phyloP scores from a whole-genome alignment of 306 rosid genomes.

The Rubus idaeus region DNA sequence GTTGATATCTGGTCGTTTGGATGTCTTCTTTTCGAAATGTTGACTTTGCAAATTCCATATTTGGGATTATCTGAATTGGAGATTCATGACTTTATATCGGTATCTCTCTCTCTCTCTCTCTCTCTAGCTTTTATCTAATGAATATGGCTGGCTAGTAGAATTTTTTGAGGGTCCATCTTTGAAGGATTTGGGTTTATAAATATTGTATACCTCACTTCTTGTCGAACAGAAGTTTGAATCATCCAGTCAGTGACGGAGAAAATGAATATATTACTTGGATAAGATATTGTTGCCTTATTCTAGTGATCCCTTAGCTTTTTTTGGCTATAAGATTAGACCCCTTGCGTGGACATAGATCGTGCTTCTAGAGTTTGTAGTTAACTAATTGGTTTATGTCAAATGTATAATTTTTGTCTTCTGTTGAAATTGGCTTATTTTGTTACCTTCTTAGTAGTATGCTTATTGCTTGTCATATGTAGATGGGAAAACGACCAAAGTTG shows the following conservation, averaged over 20 bases:
- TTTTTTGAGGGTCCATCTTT: background rate
- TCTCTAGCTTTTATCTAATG: background rate
- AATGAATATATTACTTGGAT: background rate
- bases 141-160: background rate
- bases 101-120: slow-evolving; percentile 21
- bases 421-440: background rate
- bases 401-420: background rate
- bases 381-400: background rate
- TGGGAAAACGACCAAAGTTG: slow-evolving; percentile 66
- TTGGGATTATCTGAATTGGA: slow-evolving; percentile 54
- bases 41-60: slow-evolving; percentile 75
- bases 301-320: background rate
- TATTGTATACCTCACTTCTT: background rate
- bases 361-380: slow-evolving; percentile 1
- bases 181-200: background rate
- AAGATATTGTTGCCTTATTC: background rate
- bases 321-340: background rate
- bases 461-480: slow-evolving; percentile 32
- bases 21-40: slow-evolving; percentile 80
- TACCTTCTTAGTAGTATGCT: background rate
- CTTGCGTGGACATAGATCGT: background rate
- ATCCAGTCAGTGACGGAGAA: background rate
- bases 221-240: background rate
- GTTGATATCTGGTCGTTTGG: slow-evolving; percentile 98
- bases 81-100: slow-evolving; percentile 68